Base-by-base conservation (phyloP, 2,329 filamentous ascomycete species). In the Ophiostoma novo-ulmi region DNA sequence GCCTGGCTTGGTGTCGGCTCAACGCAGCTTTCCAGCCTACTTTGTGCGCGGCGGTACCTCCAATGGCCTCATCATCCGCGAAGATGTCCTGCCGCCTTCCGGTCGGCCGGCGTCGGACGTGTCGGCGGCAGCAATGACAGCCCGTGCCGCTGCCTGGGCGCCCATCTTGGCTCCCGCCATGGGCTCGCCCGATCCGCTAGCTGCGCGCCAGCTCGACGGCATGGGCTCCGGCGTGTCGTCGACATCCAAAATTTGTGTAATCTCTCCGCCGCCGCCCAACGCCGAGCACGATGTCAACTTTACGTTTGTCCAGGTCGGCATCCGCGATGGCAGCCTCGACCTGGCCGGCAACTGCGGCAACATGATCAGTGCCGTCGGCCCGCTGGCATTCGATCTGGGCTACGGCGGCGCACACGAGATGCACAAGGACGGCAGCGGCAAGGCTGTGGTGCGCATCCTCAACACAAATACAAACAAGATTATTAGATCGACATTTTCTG, bases 301-400 rank as follows among this genome's bases (percentile, higher is more conserved):
- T 76, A 93, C 89, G 0, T 93, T 93, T 76, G 85, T 89, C 1
- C 87, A 89, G 55, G 81, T 92, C 7, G 89, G 89, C 2, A 85
- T 92, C 70, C 84, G 85, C 69, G 83, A 89, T 74, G 80, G 81
- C 5, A 79, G 81, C 41, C 82, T 93, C 2, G 90, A 92, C 75
- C 84, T 87, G 75, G 87, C 88, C 0, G 87, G 89, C 35, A 93
- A 92, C 75, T 92, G 90, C 76, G 90, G 90, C n/a, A 92, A 92
- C 77, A 90, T 93, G 88, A 87, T 83, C 6, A 83, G 85, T 58
- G 84, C 87, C 0, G 84, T 92, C 65, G 91, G 89, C 0, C 89
- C 90, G 0, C 89, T 86, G 75, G 87, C 87, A 2, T 80, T 88
- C 14, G 85, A 90, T 74, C 78, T 82, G 35, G 81, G 84, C 48